A percentile compares a stretch with the other conserved stretches of the same genome.
Evolutionary conservation across 1,284 basidiomycete genomes (phyloP).

Genomic region (Testicularia cyperi): DNA sequence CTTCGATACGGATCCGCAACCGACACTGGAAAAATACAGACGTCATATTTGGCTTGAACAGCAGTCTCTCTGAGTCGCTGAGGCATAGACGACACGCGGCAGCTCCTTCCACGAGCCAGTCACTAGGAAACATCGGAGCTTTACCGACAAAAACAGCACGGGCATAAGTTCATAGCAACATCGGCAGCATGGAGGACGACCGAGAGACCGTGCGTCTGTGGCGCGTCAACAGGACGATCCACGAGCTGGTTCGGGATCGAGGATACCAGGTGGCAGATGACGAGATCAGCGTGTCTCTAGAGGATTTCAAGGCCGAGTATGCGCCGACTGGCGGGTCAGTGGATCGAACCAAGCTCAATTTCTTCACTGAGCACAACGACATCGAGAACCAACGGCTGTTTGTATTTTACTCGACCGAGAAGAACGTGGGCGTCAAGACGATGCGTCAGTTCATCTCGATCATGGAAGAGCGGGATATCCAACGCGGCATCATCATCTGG

Average conservation of each 20-base stretch:
- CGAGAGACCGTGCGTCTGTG: slow-evolving; percentile 72
- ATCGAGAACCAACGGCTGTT: slow-evolving; percentile 77
- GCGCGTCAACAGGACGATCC: slow-evolving; percentile 94
- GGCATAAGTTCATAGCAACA: too few species aligned
- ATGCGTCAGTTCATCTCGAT: slow-evolving; percentile 58
- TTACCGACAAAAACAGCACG: too few species aligned
- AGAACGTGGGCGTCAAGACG: slow-evolving; percentile 57
- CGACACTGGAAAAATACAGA: too few species aligned
- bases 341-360: slow-evolving; percentile 56
- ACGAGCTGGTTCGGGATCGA: slow-evolving; percentile 86
- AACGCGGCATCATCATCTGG: slow-evolving; percentile 91
- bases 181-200: slow-evolving; percentile 59
- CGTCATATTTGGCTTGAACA: too few species aligned
- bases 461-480: slow-evolving; percentile 70
- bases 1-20: too few species aligned
- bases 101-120: too few species aligned
- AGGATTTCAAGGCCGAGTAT: slow-evolving; percentile 66
- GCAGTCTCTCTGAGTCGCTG: too few species aligned
- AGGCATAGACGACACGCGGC: too few species aligned
- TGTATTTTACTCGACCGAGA: slow-evolving; percentile 73
- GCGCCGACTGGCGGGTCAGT: slow-evolving; percentile 63
- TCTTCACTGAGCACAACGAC: slow-evolving; percentile 47
- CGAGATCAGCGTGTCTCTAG: slow-evolving; percentile 81
- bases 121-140: too few species aligned
- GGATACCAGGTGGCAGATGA: slow-evolving; percentile 87